These are phyloP conservation scores for Globisporangium radiosum DNA, from an alignment of 352 stramenopile species.

Conservation along the genomic window DNA sequence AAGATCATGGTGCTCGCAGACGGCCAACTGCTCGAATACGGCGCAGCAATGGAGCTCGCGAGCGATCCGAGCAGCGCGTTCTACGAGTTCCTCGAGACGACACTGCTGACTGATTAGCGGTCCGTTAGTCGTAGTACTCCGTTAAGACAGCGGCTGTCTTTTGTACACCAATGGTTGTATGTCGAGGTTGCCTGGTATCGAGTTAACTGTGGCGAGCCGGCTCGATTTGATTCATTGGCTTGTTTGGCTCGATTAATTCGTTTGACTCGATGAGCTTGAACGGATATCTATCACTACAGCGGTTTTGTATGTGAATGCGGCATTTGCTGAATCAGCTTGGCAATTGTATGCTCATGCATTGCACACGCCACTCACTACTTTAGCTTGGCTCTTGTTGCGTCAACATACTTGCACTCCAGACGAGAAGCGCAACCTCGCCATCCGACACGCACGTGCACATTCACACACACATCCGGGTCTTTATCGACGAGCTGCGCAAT, in stretches of 20 bases:
- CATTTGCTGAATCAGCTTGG: background rate
- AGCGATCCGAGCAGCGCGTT: constrained; percentile 25
- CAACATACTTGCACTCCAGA: background rate
- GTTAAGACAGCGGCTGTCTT: background rate
- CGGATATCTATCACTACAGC: background rate
- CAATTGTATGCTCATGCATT: background rate
- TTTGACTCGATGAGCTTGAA: background rate
- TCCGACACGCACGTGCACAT: too few species aligned
- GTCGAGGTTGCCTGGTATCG: too few species aligned
- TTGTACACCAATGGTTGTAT: too few species aligned
- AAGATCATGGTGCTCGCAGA: constrained; percentile 17
- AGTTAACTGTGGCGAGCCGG: too few species aligned
- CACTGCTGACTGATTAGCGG: constrained; percentile 16
- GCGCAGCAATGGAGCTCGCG: constrained; percentile 22
- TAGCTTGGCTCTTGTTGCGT: constrained; percentile 1
- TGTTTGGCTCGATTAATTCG: background rate
- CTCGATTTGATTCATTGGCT: too few species aligned
- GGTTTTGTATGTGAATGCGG: background rate
- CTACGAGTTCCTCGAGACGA: constrained; percentile 42
- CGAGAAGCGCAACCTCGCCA: too few species aligned
- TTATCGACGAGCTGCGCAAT: background rate
- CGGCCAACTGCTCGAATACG: constrained; percentile 20
- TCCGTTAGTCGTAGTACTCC: too few species aligned
- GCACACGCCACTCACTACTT: background rate
- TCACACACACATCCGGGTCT: too few species aligned